These are phyloP conservation scores for Pseudomonodictys pantanalensis DNA, from an alignment of 495 filamentous ascomycete genomes.

Conservation along the genomic window DNA sequence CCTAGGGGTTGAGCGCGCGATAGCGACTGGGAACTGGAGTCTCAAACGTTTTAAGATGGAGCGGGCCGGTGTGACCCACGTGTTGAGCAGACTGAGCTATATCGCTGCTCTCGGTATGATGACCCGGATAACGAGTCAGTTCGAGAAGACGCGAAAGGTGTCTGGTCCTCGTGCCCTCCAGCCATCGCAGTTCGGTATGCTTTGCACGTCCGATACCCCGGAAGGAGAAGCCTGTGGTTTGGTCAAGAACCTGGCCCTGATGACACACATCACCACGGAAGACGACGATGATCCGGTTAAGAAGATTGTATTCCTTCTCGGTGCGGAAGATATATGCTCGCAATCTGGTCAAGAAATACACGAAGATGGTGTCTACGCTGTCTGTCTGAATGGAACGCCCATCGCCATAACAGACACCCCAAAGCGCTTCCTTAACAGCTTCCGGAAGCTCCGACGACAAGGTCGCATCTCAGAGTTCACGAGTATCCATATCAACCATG, in stretches of 20 bases:
- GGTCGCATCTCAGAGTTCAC: slow-evolving; percentile 91
- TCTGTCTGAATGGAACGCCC: slow-evolving; percentile 93
- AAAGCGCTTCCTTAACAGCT: slow-evolving; percentile 75
- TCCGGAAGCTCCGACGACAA: slow-evolving; percentile 78
- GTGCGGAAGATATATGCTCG: slow-evolving; percentile 71
- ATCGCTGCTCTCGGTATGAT: slow-evolving; percentile 99
- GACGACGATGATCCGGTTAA: slow-evolving; percentile 86
- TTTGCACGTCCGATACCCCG: slow-evolving; percentile 94
- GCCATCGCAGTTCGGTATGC: slow-evolving; percentile 95
- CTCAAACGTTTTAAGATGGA: slow-evolving; percentile 98
- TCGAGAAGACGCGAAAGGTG: slow-evolving; percentile 97
- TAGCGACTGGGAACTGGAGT: slow-evolving; percentile 96
- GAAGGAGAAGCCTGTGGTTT: slow-evolving; percentile 98
- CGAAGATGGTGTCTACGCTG: slow-evolving; percentile 73
- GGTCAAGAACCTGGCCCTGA: slow-evolving; percentile 96
- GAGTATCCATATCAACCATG: slow-evolving; percentile 90
- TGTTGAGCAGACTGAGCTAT: slow-evolving; percentile 91
- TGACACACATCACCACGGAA: slow-evolving; percentile 98
- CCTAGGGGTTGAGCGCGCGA: slow-evolving; percentile 83
- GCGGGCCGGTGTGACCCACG: slow-evolving; percentile 92
- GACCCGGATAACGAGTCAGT: slow-evolving; percentile 97
- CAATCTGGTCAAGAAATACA: slow-evolving; percentile 80
- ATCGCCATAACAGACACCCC: slow-evolving; percentile 78
- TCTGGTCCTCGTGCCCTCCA: slow-evolving; percentile 92
- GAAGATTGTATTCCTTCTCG: slow-evolving; percentile 72